Evolutionary conservation across 495 filamentous ascomycete species (phyloP), one percentile per base, ranked within the genome.

Genomic region (Cetradonia linearis): DNA sequence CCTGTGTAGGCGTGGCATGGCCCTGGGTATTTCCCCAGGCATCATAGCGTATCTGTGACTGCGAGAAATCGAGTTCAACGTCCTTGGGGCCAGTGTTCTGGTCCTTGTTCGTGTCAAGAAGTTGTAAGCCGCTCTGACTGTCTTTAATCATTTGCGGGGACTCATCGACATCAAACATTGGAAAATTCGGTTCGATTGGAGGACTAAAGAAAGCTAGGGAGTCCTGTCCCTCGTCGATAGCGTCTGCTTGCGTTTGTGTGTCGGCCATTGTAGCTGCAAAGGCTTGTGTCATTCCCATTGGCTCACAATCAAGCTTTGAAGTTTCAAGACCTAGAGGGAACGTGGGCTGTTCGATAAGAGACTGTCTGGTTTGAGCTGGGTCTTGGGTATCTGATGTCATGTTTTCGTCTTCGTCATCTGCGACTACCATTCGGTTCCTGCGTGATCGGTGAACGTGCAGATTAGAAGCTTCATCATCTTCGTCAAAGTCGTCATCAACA

Each of bases 181-280:
- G 74, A 1, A 72, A 72, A 2, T 75, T 74, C 20, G 82, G 81
- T 18, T 82, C 79, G 5, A 84, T 81, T 11, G 83, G 68, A 30
- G 66, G 60, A 48, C 73, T 71, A 3, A 82, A 62, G 38, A 85
- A 78, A 18, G 75, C 74, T 33, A 82, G 58, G 23, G 77, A 76
- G 48, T 76, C 78, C 54, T 76, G 70, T 31, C 75, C 72, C 27
- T 65, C 64, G 33, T 73, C 66, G 4, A 64, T 40, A 4, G 58
- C 34, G 36, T 48, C 34, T 42, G 30, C 23, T 56, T 66, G 66
- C 6, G 66, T 63, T 30, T 76, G 65, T 48, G 80, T 82, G 36
- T 87, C 81, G 53, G 84, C 87, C 80, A 96, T 85, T 2, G 91
- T 96, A 30, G 88, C 89, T n/a, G 87, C 86, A 70, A 95, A 96